Percentiles rank a stretch among this genome's conserved stretches.
These are phyloP conservation scores for Rhizopogon salebrosus DNA, from an alignment of 768 basidiomycete species.

Conservation along the genomic window DNA sequence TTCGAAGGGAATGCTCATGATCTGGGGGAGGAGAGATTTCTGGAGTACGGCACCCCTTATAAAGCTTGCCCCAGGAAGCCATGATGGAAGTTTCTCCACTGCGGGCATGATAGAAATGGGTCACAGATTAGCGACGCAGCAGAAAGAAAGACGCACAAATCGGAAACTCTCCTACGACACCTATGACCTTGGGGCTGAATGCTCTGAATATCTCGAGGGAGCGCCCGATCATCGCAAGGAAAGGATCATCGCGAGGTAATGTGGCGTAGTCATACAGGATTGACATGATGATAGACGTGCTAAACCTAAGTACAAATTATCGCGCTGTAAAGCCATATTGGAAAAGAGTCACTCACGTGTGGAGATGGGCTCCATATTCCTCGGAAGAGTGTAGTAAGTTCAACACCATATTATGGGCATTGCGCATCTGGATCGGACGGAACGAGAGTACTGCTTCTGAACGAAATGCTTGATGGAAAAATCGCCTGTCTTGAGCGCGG, in stretches of 20 bases:
- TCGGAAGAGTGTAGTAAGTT: conserved; percentile 19
- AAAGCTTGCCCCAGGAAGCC: conserved; percentile 21
- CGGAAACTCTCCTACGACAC: conserved; percentile 12
- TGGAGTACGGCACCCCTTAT: conserved; percentile 8
- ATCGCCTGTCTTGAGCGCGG: conserved; percentile 10
- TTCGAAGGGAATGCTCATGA: conserved; percentile 19
- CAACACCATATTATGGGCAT: conserved; percentile 25
- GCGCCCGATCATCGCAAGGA: conserved; percentile 12
- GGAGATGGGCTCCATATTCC: conserved; percentile 18
- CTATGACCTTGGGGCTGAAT: conserved; percentile 12
- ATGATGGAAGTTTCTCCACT: conserved; percentile 17
- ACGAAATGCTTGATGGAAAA: conserved; percentile 33
- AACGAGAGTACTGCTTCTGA: conserved; percentile 22
- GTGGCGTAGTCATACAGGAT: conserved; percentile 20
- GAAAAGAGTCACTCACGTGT: conserved; percentile 8
- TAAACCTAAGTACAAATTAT: conserved; percentile 8
- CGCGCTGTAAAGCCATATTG: not conserved
- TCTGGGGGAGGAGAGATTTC: conserved; percentile 1
- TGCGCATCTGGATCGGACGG: conserved; percentile 28
- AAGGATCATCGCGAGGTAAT: conserved; percentile 13
- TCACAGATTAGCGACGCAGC: too few relatives aligned
- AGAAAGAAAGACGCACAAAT: conserved; percentile 11
- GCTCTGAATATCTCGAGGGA: conserved; percentile 8
- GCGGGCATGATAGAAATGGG: not conserved
- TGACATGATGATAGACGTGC: conserved; percentile 18